Percentiles rank a stretch among this genome's conserved stretches.
Conservation (phyloP, 2,329 filamentous ascomycete species). For the Daldinia sp. region DNA sequence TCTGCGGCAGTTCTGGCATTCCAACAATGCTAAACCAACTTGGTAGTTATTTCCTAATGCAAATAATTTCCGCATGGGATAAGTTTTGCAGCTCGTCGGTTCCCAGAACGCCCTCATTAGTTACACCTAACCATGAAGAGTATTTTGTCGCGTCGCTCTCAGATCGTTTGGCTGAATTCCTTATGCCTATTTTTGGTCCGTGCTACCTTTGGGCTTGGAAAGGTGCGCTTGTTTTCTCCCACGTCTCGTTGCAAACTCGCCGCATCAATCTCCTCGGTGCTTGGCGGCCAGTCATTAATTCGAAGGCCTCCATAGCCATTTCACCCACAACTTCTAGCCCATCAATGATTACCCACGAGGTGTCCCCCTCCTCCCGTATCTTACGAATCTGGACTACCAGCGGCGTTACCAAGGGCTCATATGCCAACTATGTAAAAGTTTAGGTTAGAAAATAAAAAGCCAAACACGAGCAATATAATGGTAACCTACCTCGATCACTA, state of each 20-base stretch:
- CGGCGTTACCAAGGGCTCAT: conserved; percentile 74
- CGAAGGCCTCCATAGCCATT: conserved; percentile 79
- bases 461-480: not conserved
- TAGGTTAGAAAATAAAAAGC: conserved; percentile 14
- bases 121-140: no score
- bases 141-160: not conserved
- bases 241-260: conserved; percentile 58
- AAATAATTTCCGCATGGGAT: no score
- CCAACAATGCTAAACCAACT: no score
- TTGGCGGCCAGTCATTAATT: conserved; percentile 76
- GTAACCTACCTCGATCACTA: conserved; percentile 67
- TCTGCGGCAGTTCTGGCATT: no score
- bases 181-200: no score
- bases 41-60: no score
- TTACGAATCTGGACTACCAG: conserved; percentile 71
- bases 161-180: not conserved
- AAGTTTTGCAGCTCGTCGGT: no score
- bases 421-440: conserved; percentile 60
- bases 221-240: conserved; percentile 51
- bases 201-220: conserved; percentile 45
- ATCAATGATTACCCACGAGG: conserved; percentile 75
- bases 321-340: conserved; percentile 76
- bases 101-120: no score
- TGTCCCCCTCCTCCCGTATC: conserved; percentile 56
- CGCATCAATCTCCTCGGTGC: conserved; percentile 75